Conservation (phyloP, 306 rosid genomes). For the Cajanus cajan region DNA sequence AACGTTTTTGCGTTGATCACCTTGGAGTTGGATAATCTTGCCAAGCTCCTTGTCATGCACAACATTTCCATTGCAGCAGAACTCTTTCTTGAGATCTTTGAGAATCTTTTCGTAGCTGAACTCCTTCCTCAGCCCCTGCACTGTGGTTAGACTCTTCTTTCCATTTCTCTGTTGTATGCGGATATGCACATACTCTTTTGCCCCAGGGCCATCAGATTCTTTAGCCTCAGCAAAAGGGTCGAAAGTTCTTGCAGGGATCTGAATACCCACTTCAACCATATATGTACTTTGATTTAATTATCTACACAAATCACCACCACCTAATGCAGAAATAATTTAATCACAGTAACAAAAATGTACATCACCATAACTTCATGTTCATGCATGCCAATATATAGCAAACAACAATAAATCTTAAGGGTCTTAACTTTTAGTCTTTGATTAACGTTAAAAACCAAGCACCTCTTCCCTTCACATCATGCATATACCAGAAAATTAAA, state of each 20-base stretch:
- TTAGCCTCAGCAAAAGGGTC: slow-evolving; percentile 70
- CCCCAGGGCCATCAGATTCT: slow-evolving; percentile 65
- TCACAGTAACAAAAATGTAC: neutral
- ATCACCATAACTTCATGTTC: neutral
- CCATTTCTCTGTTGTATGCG: slow-evolving; percentile 84
- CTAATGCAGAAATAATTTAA: neutral
- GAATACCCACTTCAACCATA: slow-evolving; percentile 63
- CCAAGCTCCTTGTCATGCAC: slow-evolving; percentile 85
- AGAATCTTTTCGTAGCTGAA: slow-evolving; percentile 76
- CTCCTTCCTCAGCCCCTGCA: slow-evolving; percentile 68
- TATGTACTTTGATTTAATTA: slow-evolving; percentile 31
- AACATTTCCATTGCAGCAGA: slow-evolving; percentile 88
- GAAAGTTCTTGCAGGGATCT: slow-evolving; percentile 43
- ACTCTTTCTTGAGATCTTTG: slow-evolving; percentile 70
- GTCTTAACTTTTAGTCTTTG: neutral
- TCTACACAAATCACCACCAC: neutral
- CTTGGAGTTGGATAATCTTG: slow-evolving; percentile 88
- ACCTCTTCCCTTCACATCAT: neutral
- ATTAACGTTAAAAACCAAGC: neutral
- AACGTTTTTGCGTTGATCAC: slow-evolving; percentile 90
- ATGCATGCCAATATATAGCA: neutral
- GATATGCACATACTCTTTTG: slow-evolving; percentile 67
- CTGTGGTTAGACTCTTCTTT: slow-evolving; percentile 72
- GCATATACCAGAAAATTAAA: neutral
- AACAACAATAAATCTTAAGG: neutral